Conservation (phyloP, 768 basidiomycete species). For the Leccinum disarticulatum region DNA sequence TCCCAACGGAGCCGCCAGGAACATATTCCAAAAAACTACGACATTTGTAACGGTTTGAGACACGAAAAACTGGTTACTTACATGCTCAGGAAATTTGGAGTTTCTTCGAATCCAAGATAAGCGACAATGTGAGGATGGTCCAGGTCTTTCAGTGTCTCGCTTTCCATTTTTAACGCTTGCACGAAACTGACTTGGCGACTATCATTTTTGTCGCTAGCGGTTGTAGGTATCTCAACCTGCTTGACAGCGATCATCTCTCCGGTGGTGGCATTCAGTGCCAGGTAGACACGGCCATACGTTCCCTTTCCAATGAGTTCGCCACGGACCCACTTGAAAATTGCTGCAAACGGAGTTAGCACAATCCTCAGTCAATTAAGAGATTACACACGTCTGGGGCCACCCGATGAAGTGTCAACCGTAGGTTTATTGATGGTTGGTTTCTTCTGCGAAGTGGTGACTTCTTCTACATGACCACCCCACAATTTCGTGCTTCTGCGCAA, state of each 20-base stretch:
- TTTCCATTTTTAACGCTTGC: slow-evolving; percentile 91
- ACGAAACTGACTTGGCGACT: slow-evolving; percentile 81
- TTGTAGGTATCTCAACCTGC: slow-evolving; percentile 94
- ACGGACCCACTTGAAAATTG: slow-evolving; percentile 97
- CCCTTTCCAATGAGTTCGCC: slow-evolving; percentile 97
- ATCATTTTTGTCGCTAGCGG: slow-evolving; percentile 89
- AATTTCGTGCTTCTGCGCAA: slow-evolving; percentile 87
- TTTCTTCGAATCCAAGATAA: slow-evolving; percentile 94
- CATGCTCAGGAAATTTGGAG: slow-evolving; percentile 87
- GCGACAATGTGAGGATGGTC: slow-evolving; percentile 98
- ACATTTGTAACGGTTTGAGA: slow-evolving; percentile 9
- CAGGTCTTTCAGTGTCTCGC: slow-evolving; percentile 92
- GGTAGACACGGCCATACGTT: slow-evolving; percentile 94
- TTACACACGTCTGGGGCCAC: slow-evolving; percentile 66
- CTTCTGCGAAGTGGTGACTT: slow-evolving; percentile 78
- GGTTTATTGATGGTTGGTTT: slow-evolving; percentile 43
- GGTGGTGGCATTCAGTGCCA: slow-evolving; percentile 93
- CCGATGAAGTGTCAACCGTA: slow-evolving; percentile 59
- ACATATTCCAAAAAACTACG: slow-evolving; percentile 97
- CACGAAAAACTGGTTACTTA: slow-evolving; percentile 41
- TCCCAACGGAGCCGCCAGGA: slow-evolving; percentile 93
- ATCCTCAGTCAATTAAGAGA: slow-evolving; percentile 4
- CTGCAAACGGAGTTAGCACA: slow-evolving; percentile 39
- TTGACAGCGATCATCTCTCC: slow-evolving; percentile 99
- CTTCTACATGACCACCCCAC: slow-evolving; percentile 92